Evolutionary conservation across 495 filamentous ascomycete genomes (phyloP).

Genomic region (Terfezia claveryi): DNA sequence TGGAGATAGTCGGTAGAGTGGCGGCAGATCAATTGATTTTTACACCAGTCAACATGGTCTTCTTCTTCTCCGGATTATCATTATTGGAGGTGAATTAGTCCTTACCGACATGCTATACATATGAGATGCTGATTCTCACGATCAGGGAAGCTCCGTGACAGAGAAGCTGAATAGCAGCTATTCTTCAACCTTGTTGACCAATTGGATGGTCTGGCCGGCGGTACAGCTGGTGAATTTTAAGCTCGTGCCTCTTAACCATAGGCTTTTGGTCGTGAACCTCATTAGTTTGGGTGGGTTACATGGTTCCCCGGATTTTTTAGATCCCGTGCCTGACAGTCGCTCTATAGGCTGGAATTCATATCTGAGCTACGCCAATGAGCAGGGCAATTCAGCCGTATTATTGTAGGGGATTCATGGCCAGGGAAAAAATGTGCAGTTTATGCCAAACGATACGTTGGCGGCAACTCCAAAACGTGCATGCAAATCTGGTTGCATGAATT

Average conservation of each 20-base stretch:
- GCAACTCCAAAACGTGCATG: too few relatives aligned
- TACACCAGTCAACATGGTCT: slow-evolving; percentile 54
- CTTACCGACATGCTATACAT: background rate
- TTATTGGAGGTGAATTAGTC: slow-evolving; percentile 48
- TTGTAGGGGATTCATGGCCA: too few relatives aligned
- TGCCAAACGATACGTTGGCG: too few relatives aligned
- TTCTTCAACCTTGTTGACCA: slow-evolving; percentile 45
- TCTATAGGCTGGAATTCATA: slow-evolving; percentile 85
- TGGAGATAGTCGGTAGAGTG: slow-evolving; percentile 40
- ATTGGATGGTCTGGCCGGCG: slow-evolving; percentile 81
- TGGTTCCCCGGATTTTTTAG: background rate
- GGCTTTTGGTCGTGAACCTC: slow-evolving; percentile 75
- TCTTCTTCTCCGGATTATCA: slow-evolving; percentile 73
- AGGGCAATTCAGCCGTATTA: too few relatives aligned
- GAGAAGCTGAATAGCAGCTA: slow-evolving; percentile 55
- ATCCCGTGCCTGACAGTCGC: slow-evolving; percentile 9
- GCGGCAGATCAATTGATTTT: slow-evolving; percentile 69
- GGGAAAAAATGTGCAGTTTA: too few relatives aligned
- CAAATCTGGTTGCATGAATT: too few relatives aligned
- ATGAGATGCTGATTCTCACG: background rate
- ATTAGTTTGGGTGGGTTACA: slow-evolving; percentile 42
- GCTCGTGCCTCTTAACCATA: slow-evolving; percentile 64
- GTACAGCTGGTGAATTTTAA: slow-evolving; percentile 85
- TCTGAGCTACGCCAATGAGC: slow-evolving; percentile 59
- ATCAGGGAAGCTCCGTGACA: slow-evolving; percentile 5